Evolutionary conservation across 2,329 filamentous ascomycete genomes (phyloP).

Genomic region (Hypoxylon sp.): DNA sequence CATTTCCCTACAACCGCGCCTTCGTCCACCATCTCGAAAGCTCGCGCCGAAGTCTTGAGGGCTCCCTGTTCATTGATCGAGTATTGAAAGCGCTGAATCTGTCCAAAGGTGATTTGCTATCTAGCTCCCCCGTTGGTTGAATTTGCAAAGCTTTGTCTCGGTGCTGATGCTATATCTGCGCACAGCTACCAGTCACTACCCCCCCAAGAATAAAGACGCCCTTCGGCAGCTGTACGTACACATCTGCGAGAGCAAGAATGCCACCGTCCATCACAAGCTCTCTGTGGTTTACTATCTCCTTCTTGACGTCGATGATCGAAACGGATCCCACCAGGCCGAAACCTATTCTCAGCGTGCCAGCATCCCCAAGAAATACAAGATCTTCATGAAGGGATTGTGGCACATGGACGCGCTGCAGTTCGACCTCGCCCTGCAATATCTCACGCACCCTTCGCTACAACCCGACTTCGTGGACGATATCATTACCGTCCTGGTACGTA

Average conservation of each 20-base stretch:
- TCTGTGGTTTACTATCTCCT: slow-evolving; percentile 87
- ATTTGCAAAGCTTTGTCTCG: slow-evolving; percentile 10
- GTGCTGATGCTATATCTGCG: slow-evolving; percentile 44
- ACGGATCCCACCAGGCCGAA: slow-evolving; percentile 56
- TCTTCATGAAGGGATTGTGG: slow-evolving; percentile 87
- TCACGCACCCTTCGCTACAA: slow-evolving; percentile 82
- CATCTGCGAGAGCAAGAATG: slow-evolving; percentile 71
- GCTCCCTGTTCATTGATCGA: slow-evolving; percentile 82
- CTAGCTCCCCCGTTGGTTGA: not conserved
- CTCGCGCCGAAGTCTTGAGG: slow-evolving; percentile 75
- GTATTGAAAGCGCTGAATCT: slow-evolving; percentile 78
- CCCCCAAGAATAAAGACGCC: slow-evolving; percentile 76
- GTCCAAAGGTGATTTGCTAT: slow-evolving; percentile 68
- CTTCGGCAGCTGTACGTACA: slow-evolving; percentile 77
- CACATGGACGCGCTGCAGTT: slow-evolving; percentile 80
- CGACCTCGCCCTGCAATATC: slow-evolving; percentile 76
- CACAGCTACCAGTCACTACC: slow-evolving; percentile 74
- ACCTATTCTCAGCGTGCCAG: slow-evolving; percentile 72
- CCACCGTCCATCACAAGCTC: slow-evolving; percentile 81
- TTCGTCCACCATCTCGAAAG: slow-evolving; percentile 72
- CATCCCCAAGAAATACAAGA: slow-evolving; percentile 80
- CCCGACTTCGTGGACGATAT: slow-evolving; percentile 89
- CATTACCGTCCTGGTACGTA: slow-evolving; percentile 74
- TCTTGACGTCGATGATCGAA: slow-evolving; percentile 75
- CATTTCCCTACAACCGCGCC: slow-evolving; percentile 72